Base-by-base conservation (phyloP, 352 stramenopile species). In the Blastocystis sp. region DNA sequence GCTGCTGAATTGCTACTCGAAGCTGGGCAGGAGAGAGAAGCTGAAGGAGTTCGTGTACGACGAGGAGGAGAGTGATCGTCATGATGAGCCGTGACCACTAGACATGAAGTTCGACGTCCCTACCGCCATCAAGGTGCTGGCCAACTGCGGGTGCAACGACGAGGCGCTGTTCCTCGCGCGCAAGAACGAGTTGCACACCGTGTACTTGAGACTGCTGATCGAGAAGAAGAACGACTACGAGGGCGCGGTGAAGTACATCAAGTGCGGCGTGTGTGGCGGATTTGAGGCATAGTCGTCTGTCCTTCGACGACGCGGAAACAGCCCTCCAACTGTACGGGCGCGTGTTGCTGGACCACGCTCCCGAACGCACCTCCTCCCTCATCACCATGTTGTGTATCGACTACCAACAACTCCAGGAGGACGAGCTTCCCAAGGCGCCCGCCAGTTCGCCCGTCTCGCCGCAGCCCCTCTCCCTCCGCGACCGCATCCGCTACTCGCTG, bases 1-100 rank as follows among this genome's bases (percentile, higher is more conserved):
- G 41, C 92, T 98, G 59, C 91, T 98, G 3, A 97, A 97, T 90
- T 98, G 95, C 90, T 97, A 97, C 93, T 97, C 95, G 45, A 97
- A 97, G 92, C 93, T 97, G 2, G 96, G 96, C 91, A 51, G 88
- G 55, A 60, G 90, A 31, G 94, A 96, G 77, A 97, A 97, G 78
- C 92, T 97, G 50, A 94, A 96, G 90, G 94, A 94, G 81, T 97
- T 97, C 76, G 95, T 97, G 80, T 93, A 96, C 69, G 88, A 95
- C 35, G 94, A 96, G 1, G 62, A 71, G n/a, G 94, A 96, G 4
- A 89, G 45, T 55, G 16, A 55, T 55, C 45, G 45, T 16, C 45
- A 19, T 55, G 45, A 55, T 55, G 16, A 6, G 9, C 31, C 89
- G 94, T 65, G 21, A 33, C 60, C 21, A 9, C 60, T 65, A 6